These are phyloP conservation scores for Fusarium papillatum DNA, from an alignment of 2,329 filamentous ascomycete species.

Conservation along the genomic window DNA sequence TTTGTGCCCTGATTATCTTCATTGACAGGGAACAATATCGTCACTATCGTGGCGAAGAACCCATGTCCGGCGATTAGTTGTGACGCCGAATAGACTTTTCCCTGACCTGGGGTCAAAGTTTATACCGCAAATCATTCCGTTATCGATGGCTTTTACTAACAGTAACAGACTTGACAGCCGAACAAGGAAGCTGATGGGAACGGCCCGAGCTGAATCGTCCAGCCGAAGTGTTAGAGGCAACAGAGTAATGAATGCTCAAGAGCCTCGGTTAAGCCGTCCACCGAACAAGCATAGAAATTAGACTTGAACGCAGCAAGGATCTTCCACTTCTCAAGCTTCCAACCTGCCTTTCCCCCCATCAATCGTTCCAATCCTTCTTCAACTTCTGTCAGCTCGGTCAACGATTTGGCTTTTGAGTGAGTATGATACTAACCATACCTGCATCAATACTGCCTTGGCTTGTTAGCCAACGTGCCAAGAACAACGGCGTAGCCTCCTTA, in stretches of 20 bases:
- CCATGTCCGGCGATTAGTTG: background rate
- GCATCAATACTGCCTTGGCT: background rate
- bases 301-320: background rate
- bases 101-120: background rate
- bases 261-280: background rate
- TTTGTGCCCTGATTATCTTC: background rate
- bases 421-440: background rate
- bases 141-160: background rate
- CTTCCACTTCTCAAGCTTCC: background rate
- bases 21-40: background rate
- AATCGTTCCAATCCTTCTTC: background rate
- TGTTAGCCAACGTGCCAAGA: background rate
- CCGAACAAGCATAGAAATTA: background rate
- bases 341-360: background rate
- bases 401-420: background rate
- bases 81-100: background rate
- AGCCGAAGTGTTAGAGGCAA: background rate
- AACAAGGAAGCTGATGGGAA: background rate
- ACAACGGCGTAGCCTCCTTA: background rate
- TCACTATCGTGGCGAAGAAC: background rate
- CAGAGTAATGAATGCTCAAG: background rate
- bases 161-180: background rate
- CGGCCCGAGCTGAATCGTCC: background rate
- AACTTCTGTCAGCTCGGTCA: background rate
- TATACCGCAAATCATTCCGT: background rate